Evolutionary conservation across 2,329 filamentous ascomycete species (phyloP).

Genomic region (Fusarium nodosum): DNA sequence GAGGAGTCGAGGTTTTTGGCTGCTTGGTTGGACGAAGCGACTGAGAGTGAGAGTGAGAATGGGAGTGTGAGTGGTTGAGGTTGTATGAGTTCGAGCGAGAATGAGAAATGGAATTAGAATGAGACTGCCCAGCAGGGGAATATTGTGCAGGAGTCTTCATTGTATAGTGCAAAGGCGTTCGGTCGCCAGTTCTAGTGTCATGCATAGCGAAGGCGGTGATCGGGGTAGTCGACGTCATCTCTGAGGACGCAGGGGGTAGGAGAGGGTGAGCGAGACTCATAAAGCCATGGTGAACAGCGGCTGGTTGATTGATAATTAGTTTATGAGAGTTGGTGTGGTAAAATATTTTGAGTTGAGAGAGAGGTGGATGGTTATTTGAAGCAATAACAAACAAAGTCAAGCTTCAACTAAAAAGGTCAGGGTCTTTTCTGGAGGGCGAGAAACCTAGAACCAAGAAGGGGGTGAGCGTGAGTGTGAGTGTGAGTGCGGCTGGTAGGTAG

Average conservation of each 20-base stretch:
- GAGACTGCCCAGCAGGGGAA: conserved; percentile 53
- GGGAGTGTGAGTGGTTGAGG: conserved; percentile 56
- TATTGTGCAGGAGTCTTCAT: conserved; percentile 62
- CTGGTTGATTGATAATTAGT: conserved; percentile 18
- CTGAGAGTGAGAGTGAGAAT: conserved; percentile 59
- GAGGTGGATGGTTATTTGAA: conserved; percentile 25
- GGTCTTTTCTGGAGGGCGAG: conserved; percentile 25
- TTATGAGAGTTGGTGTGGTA: conserved; percentile 2
- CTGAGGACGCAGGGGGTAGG: conserved; percentile 34
- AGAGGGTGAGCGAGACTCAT: conserved; percentile 39
- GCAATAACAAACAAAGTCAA: conserved; percentile 6
- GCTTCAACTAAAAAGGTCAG: conserved; percentile 27
- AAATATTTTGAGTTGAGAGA: conserved; percentile 7
- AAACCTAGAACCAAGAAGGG: conserved; percentile 27
- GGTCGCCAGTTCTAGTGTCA: conserved; percentile 54
- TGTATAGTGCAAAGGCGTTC: conserved; percentile 57
- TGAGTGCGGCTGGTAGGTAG: conserved; percentile 12
- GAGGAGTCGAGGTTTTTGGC: conserved; percentile 64
- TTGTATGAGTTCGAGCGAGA: conserved; percentile 55
- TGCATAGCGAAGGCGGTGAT: conserved; percentile 50
- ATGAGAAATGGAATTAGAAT: conserved; percentile 44
- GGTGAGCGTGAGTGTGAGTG: background rate
- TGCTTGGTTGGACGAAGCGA: conserved; percentile 57
- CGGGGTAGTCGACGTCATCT: conserved; percentile 48
- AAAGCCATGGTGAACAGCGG: conserved; percentile 39